These are phyloP conservation scores for Pleurotus platypus DNA, from an alignment of 768 basidiomycete species.

Conservation along the genomic window DNA sequence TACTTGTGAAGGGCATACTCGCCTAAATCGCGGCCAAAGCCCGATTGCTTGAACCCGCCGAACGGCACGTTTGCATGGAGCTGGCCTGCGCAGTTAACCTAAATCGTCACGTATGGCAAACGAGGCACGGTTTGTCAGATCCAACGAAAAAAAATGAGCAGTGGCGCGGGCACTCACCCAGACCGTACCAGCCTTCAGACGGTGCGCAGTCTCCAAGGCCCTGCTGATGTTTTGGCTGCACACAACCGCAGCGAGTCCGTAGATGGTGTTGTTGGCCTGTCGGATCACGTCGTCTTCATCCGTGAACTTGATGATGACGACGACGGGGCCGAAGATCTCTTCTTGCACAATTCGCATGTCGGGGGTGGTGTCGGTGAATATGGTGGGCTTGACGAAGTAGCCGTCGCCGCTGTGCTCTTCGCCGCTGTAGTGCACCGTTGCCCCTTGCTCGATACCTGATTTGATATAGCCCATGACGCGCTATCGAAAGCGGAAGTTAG, in stretches of 20 bases:
- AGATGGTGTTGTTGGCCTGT: slow-evolving; percentile 82
- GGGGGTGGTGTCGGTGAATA: slow-evolving; percentile 57
- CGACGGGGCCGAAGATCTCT: slow-evolving; percentile 76
- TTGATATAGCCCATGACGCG: slow-evolving; percentile 71
- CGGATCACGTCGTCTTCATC: slow-evolving; percentile 58
- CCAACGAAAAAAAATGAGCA: not conserved
- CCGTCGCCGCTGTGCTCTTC: slow-evolving; percentile 50
- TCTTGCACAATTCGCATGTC: slow-evolving; percentile 67
- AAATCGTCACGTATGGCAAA: not conserved
- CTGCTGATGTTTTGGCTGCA: slow-evolving; percentile 78
- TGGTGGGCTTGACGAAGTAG: slow-evolving; percentile 58
- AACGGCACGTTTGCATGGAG: slow-evolving; percentile 67
- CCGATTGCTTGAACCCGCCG: slow-evolving; percentile 83
- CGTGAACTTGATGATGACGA: slow-evolving; percentile 65
- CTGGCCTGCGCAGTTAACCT: slow-evolving; percentile 47
- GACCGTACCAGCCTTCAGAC: slow-evolving; percentile 75
- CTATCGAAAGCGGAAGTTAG: slow-evolving; percentile 23
- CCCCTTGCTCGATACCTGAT: slow-evolving; percentile 62
- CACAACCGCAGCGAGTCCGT: slow-evolving; percentile 86
- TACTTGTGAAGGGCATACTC: slow-evolving; percentile 69
- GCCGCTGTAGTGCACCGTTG: slow-evolving; percentile 60
- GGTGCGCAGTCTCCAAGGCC: slow-evolving; percentile 69
- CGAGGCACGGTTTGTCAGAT: not conserved
- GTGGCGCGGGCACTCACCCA: slow-evolving; percentile 44
- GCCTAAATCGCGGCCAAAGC: slow-evolving; percentile 78